Percentiles rank a stretch among this genome's conserved stretches.
These are phyloP conservation scores for Yamadazyma takamatsuzukensis DNA, from an alignment of 805 yeast species.

Conservation along the genomic window DNA sequence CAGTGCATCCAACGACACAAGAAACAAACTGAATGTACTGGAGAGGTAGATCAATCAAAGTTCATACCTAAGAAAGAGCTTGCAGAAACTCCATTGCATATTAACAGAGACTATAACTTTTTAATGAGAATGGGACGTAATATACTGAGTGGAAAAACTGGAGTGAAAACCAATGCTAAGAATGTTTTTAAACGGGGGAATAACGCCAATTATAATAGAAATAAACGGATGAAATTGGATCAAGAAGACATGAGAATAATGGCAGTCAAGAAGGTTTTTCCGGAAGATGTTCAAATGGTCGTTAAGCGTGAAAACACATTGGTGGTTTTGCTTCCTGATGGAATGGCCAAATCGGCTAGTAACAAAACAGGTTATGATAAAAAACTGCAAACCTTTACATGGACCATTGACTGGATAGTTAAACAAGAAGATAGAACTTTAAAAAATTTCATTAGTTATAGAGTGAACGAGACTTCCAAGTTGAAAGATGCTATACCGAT, in stretches of 20 bases:
- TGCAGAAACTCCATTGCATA: constrained; percentile 35
- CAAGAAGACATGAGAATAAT: constrained; percentile 22
- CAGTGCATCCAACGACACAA: constrained; percentile 74
- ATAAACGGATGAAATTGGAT: constrained; percentile 20
- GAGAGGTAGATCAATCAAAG: constrained; percentile 56
- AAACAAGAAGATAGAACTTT: constrained; percentile 24
- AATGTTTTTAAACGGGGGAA: constrained; percentile 36
- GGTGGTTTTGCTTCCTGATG: constrained; percentile 60
- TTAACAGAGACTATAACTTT: constrained; percentile 84
- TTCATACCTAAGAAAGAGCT: constrained; percentile 52
- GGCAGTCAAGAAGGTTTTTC: constrained; percentile 19
- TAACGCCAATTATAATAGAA: constrained; percentile 10
- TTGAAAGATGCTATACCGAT: constrained; percentile 42
- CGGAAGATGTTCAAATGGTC: constrained; percentile 22
- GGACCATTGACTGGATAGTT: constrained; percentile 79
- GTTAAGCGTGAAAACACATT: constrained; percentile 61
- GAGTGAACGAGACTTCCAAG: constrained; percentile 34
- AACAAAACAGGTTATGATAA: constrained; percentile 74
- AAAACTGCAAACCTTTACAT: constrained; percentile 54
- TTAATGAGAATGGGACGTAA: constrained; percentile 56
- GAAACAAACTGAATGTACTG: constrained; percentile 57
- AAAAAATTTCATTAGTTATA: constrained; percentile 39
- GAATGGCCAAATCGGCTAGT: constrained; percentile 63
- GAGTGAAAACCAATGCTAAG: constrained; percentile 38
- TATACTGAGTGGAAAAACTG: constrained; percentile 56